Evolutionary conservation across 2,329 filamentous ascomycete species (phyloP).

Genomic region (Botrytis pseudocinerea): DNA sequence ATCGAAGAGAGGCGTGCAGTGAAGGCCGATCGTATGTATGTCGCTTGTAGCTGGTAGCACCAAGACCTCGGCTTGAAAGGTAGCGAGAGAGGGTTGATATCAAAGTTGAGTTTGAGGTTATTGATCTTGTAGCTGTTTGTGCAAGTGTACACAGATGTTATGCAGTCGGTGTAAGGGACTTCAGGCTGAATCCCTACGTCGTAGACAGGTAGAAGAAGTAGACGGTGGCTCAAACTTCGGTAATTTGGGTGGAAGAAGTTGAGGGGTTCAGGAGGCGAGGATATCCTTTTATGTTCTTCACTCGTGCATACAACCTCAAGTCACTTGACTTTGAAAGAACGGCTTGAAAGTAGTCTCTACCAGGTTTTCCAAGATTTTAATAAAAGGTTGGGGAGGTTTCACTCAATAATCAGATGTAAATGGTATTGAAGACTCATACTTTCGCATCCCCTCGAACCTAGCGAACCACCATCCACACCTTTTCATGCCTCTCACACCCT

Average conservation of each 20-base stretch:
- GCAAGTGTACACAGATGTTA: conserved; percentile 15
- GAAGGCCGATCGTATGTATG: not conserved
- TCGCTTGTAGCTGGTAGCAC: not conserved
- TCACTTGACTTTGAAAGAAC: conserved; percentile 23
- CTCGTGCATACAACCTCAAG: conserved; percentile 17
- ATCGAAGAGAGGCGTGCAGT: not conserved
- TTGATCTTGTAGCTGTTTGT: not conserved
- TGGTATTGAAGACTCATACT: conserved; percentile 19
- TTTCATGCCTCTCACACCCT: conserved; percentile 10
- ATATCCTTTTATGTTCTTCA: conserved; percentile 27
- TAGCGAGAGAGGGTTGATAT: not conserved
- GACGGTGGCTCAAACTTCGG: conserved; percentile 12
- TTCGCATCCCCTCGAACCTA: not conserved
- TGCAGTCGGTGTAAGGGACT: not conserved
- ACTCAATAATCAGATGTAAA: conserved; percentile 11
- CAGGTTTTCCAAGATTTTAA: conserved; percentile 21
- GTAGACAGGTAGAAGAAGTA: not conserved
- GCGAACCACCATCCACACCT: conserved; percentile 17
- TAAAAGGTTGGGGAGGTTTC: conserved; percentile 14
- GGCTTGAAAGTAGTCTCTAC: not conserved
- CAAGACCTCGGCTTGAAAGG: conserved; percentile 6
- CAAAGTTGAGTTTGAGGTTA: not conserved
- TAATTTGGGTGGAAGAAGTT: conserved; percentile 2
- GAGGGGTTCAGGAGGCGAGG: conserved; percentile 22
- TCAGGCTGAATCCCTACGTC: conserved; percentile 1